These are phyloP conservation scores for Aspergillus sp. DNA, from an alignment of 2,329 filamentous ascomycete species.

Conservation along the genomic window DNA sequence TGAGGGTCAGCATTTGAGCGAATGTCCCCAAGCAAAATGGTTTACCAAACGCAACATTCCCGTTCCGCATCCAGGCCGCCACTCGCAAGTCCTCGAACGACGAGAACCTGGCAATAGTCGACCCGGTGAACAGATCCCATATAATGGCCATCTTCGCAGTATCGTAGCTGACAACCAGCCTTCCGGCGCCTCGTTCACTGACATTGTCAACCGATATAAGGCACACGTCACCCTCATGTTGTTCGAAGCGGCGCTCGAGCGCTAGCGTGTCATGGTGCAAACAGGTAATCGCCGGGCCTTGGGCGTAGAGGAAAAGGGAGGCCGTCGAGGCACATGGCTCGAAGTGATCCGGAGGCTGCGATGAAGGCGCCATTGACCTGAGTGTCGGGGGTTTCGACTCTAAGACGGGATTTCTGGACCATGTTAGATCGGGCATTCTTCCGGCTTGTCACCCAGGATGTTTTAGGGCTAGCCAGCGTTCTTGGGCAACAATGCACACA, in stretches of 20 bases:
- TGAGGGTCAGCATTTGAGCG: slow-evolving; percentile 8
- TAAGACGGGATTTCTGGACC: slow-evolving; percentile 52
- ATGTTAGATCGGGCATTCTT: slow-evolving; percentile 50
- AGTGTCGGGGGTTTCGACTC: slow-evolving; percentile 49
- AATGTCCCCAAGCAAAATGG: slow-evolving; percentile 19
- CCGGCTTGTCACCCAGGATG: not conserved
- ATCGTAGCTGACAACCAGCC: slow-evolving; percentile 89
- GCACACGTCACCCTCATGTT: slow-evolving; percentile 72
- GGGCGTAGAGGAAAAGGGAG: slow-evolving; percentile 78
- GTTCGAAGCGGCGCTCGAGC: slow-evolving; percentile 75
- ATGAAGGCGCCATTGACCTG: slow-evolving; percentile 36
- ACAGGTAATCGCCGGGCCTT: slow-evolving; percentile 73
- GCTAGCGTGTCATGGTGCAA: slow-evolving; percentile 87
- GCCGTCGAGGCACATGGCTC: slow-evolving; percentile 86
- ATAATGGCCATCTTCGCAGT: slow-evolving; percentile 84
- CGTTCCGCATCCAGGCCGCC: slow-evolving; percentile 92
- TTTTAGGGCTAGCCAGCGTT: not conserved
- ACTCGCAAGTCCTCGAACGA: slow-evolving; percentile 80
- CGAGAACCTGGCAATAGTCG: slow-evolving; percentile 82
- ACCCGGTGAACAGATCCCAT: slow-evolving; percentile 89
- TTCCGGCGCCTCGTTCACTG: slow-evolving; percentile 74
- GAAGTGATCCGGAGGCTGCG: slow-evolving; percentile 45
- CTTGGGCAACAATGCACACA: not conserved
- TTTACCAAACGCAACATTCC: slow-evolving; percentile 95
- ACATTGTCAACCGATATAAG: slow-evolving; percentile 84